A percentile compares a stretch with the other conserved stretches of the same genome.
Conservation (phyloP, 768 basidiomycete genomes). For the Phanerochaete carnosa region DNA sequence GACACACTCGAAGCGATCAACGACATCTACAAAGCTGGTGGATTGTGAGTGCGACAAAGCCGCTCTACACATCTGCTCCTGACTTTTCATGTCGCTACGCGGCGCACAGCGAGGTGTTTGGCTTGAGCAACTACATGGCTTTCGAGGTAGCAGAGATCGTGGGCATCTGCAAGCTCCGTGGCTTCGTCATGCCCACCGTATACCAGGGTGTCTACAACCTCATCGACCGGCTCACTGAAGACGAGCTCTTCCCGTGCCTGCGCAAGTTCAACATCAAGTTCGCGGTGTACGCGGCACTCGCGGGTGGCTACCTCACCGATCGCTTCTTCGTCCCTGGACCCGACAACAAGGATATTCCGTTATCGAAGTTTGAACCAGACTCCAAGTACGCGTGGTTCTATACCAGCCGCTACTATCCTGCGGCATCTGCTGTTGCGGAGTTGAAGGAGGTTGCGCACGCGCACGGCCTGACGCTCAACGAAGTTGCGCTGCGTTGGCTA, state of each 20-base stretch:
- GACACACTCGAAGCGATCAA: constrained; percentile 40
- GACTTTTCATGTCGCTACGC: constrained; percentile 18
- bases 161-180: constrained; percentile 50
- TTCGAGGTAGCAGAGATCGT: constrained; percentile 66
- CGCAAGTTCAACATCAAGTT: constrained; percentile 55
- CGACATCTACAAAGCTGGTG: constrained; percentile 52
- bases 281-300: constrained; percentile 56
- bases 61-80: constrained; percentile 18
- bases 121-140: constrained; percentile 56
- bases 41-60: constrained; percentile 43
- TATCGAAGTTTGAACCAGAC: not conserved
- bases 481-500: not conserved
- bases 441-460: not conserved
- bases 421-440: not conserved
- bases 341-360: not conserved
- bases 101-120: constrained; percentile 55
- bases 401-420: not conserved
- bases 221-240: constrained; percentile 44
- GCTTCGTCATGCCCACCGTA: constrained; percentile 51
- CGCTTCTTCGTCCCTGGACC: not conserved
- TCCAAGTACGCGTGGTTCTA: constrained; percentile 25
- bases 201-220: constrained; percentile 56
- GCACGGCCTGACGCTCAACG: not conserved
- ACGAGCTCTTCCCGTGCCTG: constrained; percentile 53
- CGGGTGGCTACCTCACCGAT: constrained; percentile 47